These are phyloP conservation scores for Cutaneotrichosporon cutaneum DNA, from an alignment of 1,284 basidiomycete species.

Conservation along the genomic window DNA sequence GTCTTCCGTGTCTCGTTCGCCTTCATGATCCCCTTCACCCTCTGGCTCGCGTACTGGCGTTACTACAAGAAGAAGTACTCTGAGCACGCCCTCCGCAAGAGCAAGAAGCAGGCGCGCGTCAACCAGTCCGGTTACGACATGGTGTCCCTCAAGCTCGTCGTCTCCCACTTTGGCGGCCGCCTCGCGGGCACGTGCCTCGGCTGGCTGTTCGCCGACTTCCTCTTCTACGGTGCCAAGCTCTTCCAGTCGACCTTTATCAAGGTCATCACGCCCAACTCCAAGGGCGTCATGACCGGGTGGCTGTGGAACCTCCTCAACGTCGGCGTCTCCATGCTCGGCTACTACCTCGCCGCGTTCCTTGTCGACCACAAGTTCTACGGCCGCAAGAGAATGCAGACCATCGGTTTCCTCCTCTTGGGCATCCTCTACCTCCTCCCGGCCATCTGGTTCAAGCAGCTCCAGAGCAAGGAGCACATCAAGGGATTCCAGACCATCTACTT, in stretches of 20 bases:
- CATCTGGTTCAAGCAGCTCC: constrained; percentile 51
- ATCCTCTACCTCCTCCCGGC: constrained; percentile 53
- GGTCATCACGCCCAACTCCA: constrained; percentile 54
- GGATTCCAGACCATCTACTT: constrained; percentile 59
- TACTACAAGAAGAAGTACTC: constrained; percentile 56
- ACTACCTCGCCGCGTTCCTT: constrained; percentile 59
- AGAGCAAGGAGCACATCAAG: constrained; percentile 44
- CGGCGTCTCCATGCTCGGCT: constrained; percentile 56
- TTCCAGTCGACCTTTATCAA: constrained; percentile 55
- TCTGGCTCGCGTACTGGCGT: constrained; percentile 59
- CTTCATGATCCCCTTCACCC: constrained; percentile 56
- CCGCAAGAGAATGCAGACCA: constrained; percentile 56
- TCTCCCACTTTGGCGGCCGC: constrained; percentile 57
- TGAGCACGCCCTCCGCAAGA: constrained; percentile 49
- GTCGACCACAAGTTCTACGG: constrained; percentile 60
- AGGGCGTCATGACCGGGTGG: constrained; percentile 55
- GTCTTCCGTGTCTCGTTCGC: constrained; percentile 59
- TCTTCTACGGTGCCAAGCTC: constrained; percentile 56
- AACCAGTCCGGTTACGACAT: constrained; percentile 58
- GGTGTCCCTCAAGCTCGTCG: constrained; percentile 56
- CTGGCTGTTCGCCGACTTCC: constrained; percentile 60
- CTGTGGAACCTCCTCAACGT: constrained; percentile 58
- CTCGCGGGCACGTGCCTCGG: constrained; percentile 56
- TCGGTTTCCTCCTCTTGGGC: constrained; percentile 57
- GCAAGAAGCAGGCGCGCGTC: constrained; percentile 55